A percentile compares a stretch with the other conserved stretches of the same genome.
phyloP scores from a whole-genome alignment of 1,139 yeast species.

The Scheffersomyces illinoinensis region DNA sequence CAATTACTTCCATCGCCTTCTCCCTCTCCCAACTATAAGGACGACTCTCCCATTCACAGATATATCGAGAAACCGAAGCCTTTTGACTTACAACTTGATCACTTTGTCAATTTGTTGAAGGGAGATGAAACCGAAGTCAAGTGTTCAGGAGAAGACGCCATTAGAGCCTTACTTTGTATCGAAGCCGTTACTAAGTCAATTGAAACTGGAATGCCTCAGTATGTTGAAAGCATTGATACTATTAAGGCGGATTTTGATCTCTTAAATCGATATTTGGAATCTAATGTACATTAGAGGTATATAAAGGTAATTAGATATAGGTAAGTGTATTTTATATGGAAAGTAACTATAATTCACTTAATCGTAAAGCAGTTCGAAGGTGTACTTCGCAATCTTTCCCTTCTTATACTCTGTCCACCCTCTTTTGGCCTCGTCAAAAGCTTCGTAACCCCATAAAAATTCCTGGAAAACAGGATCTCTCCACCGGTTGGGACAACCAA shows the following conservation, averaged over 20 bases:
- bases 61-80: constrained; percentile 28
- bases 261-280: constrained; percentile 3
- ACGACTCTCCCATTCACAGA: constrained; percentile 18
- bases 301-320: neutral
- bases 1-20: constrained; percentile 20
- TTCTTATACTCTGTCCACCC: constrained; percentile 6
- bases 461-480: constrained; percentile 26
- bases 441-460: constrained; percentile 26
- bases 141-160: constrained; percentile 44
- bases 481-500: constrained; percentile 27
- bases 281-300: neutral
- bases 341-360: neutral
- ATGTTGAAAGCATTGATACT: constrained; percentile 25
- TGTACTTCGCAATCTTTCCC: neutral
- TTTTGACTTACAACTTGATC: constrained; percentile 42
- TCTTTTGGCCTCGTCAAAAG: constrained; percentile 21
- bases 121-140: constrained; percentile 33
- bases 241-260: constrained; percentile 17
- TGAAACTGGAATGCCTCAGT: constrained; percentile 36
- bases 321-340: neutral
- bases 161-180: constrained; percentile 39
- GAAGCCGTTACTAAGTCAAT: constrained; percentile 41
- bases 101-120: constrained; percentile 35
- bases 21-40: constrained; percentile 26
- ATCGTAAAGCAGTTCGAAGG: neutral